A percentile compares a stretch with the other conserved stretches of the same genome.
phyloP scores from a whole-genome alignment of 225 moss, liverwort and hornwort species.

The Straminergon stramineum region DNA sequence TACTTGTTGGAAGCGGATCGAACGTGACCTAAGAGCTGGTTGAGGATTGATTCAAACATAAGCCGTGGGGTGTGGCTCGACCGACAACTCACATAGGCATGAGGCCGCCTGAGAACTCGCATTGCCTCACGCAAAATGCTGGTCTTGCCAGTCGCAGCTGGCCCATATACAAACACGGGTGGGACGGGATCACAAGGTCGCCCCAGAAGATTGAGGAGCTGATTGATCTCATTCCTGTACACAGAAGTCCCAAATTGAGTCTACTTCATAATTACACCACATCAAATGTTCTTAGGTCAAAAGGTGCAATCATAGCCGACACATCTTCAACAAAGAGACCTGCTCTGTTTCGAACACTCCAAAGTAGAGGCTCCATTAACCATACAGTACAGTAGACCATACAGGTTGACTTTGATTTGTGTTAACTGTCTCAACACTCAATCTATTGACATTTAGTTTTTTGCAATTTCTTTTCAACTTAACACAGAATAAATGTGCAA shows the following conservation, averaged over 20 bases:
- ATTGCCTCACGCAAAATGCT: constrained; percentile 60
- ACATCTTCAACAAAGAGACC: neutral
- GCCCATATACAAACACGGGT: constrained; percentile 72
- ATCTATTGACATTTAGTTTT: neutral
- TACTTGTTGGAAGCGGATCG: constrained; percentile 74
- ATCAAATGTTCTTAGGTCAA: neutral
- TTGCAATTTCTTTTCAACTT: neutral
- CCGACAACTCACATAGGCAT: constrained; percentile 73
- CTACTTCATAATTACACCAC: neutral
- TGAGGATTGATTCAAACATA: constrained; percentile 74
- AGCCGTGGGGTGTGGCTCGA: constrained; percentile 80
- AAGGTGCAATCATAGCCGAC: neutral
- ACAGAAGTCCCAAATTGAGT: neutral
- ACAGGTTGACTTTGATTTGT: neutral
- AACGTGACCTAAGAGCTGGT: constrained; percentile 78
- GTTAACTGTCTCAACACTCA: neutral
- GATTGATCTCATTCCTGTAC: constrained; percentile 54
- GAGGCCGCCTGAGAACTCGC: constrained; percentile 50
- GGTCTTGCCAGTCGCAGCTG: constrained; percentile 86
- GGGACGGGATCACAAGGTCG: constrained; percentile 57
- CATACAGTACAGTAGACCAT: neutral
- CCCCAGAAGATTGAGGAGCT: constrained; percentile 66
- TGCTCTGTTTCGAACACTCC: neutral
- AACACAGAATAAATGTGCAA: neutral
- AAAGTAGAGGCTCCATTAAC: neutral